phyloP scores from a whole-genome alignment of 2,329 filamentous ascomycete species.

The Colletotrichum sp. region DNA sequence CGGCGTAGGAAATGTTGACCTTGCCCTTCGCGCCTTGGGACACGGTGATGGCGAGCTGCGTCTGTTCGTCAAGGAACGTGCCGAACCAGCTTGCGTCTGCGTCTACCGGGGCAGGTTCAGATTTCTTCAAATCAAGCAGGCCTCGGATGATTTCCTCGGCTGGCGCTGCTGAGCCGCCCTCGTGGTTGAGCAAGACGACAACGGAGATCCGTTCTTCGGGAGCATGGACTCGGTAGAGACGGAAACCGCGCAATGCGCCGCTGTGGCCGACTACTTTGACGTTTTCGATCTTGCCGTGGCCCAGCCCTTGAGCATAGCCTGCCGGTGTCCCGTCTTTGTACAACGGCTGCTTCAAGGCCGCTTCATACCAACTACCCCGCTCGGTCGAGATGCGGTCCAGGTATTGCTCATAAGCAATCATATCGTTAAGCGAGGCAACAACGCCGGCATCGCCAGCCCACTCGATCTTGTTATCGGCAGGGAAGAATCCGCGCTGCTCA shows the following conservation, averaged over 20 bases:
- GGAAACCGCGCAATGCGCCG: constrained; percentile 46
- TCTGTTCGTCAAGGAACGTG: constrained; percentile 40
- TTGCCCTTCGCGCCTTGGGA: constrained; percentile 29
- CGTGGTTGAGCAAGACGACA: constrained; percentile 44
- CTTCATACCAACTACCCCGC: constrained; percentile 36
- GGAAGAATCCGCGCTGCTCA: constrained; percentile 37
- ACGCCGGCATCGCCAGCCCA: constrained; percentile 51
- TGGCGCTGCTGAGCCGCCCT: constrained; percentile 30
- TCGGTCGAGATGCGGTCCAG: constrained; percentile 36
- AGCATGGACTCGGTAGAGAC: constrained; percentile 37
- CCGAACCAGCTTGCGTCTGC: constrained; percentile 34
- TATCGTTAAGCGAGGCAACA: constrained; percentile 46
- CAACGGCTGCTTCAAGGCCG: constrained; percentile 7
- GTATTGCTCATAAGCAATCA: constrained; percentile 49
- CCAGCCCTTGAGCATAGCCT: constrained; percentile 41
- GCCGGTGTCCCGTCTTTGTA: constrained; percentile 37
- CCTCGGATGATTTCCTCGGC: constrained; percentile 34
- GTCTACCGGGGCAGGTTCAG: not conserved
- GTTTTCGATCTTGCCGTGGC: constrained; percentile 27
- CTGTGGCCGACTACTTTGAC: constrained; percentile 39
- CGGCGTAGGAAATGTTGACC: constrained; percentile 33
- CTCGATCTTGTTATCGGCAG: constrained; percentile 44
- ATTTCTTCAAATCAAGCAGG: constrained; percentile 29
- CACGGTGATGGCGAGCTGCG: constrained; percentile 35
- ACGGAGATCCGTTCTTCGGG: constrained; percentile 39